phyloP scores from a whole-genome alignment of 139 green algal species.

The Volvox reticuliferus region DNA sequence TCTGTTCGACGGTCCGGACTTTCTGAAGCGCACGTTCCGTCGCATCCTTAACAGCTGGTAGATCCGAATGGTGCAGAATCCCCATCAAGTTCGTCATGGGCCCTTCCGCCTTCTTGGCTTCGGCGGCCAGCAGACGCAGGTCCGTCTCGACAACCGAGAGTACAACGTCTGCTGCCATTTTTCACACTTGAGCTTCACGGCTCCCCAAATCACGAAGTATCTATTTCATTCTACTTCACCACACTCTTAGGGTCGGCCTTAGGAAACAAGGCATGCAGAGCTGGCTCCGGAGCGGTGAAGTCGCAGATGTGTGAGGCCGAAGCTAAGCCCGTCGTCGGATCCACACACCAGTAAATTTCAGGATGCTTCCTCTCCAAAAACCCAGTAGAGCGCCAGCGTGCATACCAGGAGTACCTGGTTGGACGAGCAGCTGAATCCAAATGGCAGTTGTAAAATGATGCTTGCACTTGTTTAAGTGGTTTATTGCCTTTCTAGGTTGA shows the following conservation, averaged over 20 bases:
- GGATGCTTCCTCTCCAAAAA: no score
- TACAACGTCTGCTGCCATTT: slow-evolving; percentile 36
- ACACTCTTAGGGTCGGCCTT: no score
- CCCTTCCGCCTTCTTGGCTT: slow-evolving; percentile 72
- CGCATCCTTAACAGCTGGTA: slow-evolving; percentile 79
- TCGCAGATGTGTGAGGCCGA: not conserved
- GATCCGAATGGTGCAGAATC: slow-evolving; percentile 70
- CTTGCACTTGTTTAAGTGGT: no score
- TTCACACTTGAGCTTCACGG: not conserved
- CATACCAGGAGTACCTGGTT: no score
- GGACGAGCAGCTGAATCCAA: no score
- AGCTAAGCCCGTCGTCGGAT: no score
- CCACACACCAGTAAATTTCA: no score
- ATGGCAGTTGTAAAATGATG: no score
- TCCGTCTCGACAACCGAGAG: slow-evolving; percentile 74
- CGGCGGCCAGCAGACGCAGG: slow-evolving; percentile 66
- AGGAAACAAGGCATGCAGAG: no score
- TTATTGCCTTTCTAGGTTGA: no score
- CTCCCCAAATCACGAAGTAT: not conserved
- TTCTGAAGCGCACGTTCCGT: slow-evolving; percentile 76
- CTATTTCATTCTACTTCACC: no score
- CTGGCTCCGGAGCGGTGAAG: not conserved
- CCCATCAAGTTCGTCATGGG: slow-evolving; percentile 75
- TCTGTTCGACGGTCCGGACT: slow-evolving; percentile 56
- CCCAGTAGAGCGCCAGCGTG: no score